Conservation (phyloP, 1,284 basidiomycete genomes). For the Wallemia mellicola region DNA sequence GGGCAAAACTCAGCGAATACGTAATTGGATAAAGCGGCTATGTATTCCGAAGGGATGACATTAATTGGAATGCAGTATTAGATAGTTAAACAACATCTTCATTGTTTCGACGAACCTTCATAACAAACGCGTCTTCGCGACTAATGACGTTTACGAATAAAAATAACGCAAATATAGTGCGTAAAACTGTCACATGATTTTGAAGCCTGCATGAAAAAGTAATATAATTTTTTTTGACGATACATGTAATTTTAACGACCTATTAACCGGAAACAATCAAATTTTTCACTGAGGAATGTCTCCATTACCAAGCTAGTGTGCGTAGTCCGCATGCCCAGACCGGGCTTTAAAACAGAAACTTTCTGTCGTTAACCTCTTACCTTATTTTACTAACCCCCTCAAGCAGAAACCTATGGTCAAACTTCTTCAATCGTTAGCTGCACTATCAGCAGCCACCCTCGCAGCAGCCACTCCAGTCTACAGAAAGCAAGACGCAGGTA, state of each 20-base stretch:
- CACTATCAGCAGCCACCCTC: not conserved
- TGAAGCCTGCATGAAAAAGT: not conserved
- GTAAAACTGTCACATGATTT: not conserved
- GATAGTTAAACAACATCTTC: too few relatives aligned
- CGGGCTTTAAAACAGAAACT: not conserved
- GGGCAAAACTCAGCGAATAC: not conserved
- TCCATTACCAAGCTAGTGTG: not conserved
- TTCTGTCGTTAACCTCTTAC: not conserved
- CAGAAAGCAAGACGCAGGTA: not conserved
- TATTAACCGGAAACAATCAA: not conserved
- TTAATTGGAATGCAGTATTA: not conserved
- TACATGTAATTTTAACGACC: not conserved
- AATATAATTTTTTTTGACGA: too few relatives aligned
- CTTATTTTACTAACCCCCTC: not conserved
- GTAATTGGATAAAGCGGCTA: not conserved
- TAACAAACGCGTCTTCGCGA: not conserved
- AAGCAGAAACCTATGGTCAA: not conserved
- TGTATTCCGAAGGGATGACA: not conserved
- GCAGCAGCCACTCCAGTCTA: not conserved
- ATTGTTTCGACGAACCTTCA: too few relatives aligned
- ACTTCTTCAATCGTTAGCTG: not conserved
- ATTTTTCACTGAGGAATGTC: not conserved
- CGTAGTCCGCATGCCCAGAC: not conserved
- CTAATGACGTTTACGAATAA: not conserved
- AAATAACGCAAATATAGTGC: not conserved